Evolutionary conservation across 257 asterid genomes (phyloP).

Genomic region (Cinchona pubescens): DNA sequence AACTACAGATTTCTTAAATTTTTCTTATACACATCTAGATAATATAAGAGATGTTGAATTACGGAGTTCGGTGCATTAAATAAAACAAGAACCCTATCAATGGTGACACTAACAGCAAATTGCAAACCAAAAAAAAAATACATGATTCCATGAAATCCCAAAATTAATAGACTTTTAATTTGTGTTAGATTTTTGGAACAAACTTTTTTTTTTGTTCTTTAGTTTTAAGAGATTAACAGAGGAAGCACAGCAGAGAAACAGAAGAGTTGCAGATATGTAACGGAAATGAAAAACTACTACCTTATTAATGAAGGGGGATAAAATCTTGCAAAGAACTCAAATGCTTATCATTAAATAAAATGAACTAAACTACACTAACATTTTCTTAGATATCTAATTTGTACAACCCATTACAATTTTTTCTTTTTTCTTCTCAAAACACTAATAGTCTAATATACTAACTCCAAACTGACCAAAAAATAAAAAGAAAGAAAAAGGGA

Average conservation of each 20-base stretch:
- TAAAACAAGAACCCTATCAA: too few species aligned
- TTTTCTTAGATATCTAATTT: slow-evolving; percentile 22
- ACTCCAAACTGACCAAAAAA: neutral
- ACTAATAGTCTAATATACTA: neutral
- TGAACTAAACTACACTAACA: slow-evolving; percentile 16
- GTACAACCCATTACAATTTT: slow-evolving; percentile 8
- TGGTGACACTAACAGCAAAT: too few species aligned
- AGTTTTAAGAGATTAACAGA: neutral
- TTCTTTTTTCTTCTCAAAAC: slow-evolving; percentile 9
- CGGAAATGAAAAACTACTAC: neutral
- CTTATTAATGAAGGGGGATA: slow-evolving; percentile 7
- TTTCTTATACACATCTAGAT: too few species aligned
- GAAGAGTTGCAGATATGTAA: neutral
- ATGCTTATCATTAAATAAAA: slow-evolving; percentile 26
- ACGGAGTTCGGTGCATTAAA: too few species aligned
- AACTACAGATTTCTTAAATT: neutral
- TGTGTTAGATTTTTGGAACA: neutral
- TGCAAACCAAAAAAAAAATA: neutral
- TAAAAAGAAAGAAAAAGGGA: neutral
- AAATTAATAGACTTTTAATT: too few species aligned
- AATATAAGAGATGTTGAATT: too few species aligned
- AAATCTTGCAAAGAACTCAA: slow-evolving; percentile 11
- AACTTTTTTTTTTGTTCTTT: neutral
- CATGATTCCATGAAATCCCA: too few species aligned
- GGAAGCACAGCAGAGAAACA: neutral